Percentiles rank a stretch among this genome's conserved stretches.
phyloP scores from a whole-genome alignment of 1,139 yeast genomes.

The Geotrichum phurueaensis region DNA sequence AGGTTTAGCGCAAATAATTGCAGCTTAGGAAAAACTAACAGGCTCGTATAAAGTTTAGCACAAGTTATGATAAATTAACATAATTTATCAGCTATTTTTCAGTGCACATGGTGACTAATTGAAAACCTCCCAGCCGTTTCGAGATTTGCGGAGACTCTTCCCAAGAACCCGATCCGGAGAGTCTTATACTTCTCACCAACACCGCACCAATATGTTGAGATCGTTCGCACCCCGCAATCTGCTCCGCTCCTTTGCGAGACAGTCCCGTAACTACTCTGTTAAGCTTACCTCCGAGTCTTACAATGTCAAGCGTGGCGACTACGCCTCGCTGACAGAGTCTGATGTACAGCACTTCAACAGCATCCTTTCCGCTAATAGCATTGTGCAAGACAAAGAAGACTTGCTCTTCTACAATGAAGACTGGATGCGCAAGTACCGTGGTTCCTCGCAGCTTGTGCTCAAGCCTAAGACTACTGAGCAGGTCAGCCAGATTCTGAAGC shows the following conservation, averaged over 20 bases:
- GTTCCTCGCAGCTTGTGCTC: conserved; percentile 74
- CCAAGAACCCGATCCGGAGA: not conserved
- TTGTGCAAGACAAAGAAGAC: conserved; percentile 45
- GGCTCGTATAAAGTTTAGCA: no score
- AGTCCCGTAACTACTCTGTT: not conserved
- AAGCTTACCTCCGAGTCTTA: conserved; percentile 4
- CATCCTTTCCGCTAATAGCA: conserved; percentile 47
- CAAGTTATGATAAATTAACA: no score
- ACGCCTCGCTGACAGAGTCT: conserved; percentile 40
- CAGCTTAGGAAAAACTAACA: no score
- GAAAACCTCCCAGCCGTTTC: not conserved
- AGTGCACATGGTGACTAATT: not conserved
- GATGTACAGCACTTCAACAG: conserved; percentile 61
- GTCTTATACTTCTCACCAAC: not conserved
- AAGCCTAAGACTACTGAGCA: conserved; percentile 82
- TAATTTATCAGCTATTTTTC: no score
- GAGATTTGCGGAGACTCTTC: not conserved
- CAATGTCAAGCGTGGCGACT: conserved; percentile 2
- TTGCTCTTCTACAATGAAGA: conserved; percentile 76
- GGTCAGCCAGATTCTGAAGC: conserved; percentile 66
- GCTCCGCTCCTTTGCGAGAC: not conserved
- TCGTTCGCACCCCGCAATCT: not conserved
- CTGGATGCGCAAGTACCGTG: conserved; percentile 93
- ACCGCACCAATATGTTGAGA: not conserved
- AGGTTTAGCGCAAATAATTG: no score